These are phyloP conservation scores for Auriscalpium vulgare DNA, from an alignment of 768 basidiomycete species.

Conservation along the genomic window DNA sequence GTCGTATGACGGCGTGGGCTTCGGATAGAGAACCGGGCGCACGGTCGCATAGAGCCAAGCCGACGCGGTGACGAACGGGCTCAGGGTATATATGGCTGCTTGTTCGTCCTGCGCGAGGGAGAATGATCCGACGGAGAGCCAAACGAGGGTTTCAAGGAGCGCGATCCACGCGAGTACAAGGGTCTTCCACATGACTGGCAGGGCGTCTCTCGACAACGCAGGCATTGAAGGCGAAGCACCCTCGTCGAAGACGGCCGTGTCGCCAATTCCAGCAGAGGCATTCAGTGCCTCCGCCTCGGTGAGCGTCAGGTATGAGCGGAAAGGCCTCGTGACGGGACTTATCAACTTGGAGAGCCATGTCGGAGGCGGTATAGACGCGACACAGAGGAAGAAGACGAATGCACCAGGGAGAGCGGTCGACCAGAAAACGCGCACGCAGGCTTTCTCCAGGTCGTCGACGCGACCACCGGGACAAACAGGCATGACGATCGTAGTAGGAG, in stretches of 20 bases:
- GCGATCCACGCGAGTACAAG: slow-evolving; percentile 45
- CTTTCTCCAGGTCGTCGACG: neutral
- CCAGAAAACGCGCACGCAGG: neutral
- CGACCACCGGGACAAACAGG: neutral
- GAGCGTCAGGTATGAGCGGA: neutral
- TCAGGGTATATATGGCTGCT: slow-evolving; percentile 27
- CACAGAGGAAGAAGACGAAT: neutral
- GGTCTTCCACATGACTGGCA: slow-evolving; percentile 41
- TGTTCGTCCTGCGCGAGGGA: slow-evolving; percentile 28
- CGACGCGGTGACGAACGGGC: slow-evolving; percentile 39
- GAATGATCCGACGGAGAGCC: slow-evolving; percentile 57
- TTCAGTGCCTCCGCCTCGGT: neutral
- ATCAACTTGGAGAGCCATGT: neutral
- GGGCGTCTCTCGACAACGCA: too few species aligned
- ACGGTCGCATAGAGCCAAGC: slow-evolving; percentile 63
- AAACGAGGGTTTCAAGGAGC: slow-evolving; percentile 43
- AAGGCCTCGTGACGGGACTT: neutral
- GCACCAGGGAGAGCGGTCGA: neutral
- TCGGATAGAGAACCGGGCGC: slow-evolving; percentile 45
- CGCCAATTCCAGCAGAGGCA: neutral
- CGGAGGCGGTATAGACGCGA: neutral
- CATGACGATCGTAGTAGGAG: neutral
- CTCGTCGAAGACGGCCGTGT: neutral
- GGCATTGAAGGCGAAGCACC: too few species aligned
- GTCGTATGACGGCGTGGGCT: slow-evolving; percentile 54